phyloP scores from a whole-genome alignment of 768 basidiomycete species.

The Tulasnella sp. region DNA sequence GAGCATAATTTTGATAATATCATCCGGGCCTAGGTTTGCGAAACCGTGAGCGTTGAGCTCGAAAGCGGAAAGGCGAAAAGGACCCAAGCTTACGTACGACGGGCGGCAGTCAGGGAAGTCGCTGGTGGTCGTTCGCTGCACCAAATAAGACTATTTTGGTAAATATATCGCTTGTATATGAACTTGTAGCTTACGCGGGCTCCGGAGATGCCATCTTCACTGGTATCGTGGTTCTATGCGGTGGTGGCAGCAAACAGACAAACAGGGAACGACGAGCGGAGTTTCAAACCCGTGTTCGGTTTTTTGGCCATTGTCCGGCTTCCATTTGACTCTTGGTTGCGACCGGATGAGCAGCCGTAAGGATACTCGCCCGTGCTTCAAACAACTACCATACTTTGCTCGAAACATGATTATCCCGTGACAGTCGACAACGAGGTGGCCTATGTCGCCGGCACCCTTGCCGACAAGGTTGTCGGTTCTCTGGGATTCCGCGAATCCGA shows the following conservation, averaged over 20 bases:
- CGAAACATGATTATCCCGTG: no score
- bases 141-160: background rate
- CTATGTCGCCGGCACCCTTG: no score
- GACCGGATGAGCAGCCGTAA: background rate
- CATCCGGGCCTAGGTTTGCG: conserved; percentile 34
- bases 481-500: background rate
- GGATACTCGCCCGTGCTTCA: background rate
- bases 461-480: no score
- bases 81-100: conserved; percentile 19
- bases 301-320: background rate
- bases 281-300: conserved; percentile 4
- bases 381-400: no score
- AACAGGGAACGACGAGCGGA: background rate
- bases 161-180: background rate
- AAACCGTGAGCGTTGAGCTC: background rate
- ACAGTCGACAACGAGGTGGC: no score
- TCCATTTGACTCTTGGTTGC: background rate
- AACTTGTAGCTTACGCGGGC: background rate
- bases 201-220: background rate
- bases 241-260: background rate
- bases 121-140: conserved; percentile 1
- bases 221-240: background rate
- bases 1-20: conserved; percentile 80
- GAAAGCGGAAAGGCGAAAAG: background rate
- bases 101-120: conserved; percentile 13